Base-by-base conservation (phyloP, 2,329 filamentous ascomycete species). In the Bisporella sp. region DNA sequence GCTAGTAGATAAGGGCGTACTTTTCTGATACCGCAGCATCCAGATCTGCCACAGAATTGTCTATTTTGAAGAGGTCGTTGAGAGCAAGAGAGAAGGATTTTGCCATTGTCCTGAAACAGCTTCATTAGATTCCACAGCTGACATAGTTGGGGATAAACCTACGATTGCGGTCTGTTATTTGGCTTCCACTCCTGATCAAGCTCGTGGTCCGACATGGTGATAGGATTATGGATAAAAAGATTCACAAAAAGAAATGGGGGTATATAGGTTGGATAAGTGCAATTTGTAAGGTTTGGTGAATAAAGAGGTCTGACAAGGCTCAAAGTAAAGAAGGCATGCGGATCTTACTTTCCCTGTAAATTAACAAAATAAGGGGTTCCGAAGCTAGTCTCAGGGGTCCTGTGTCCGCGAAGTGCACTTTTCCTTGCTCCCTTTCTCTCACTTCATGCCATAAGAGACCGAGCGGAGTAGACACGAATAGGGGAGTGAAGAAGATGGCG, bases 41-140 rank as follows among this genome's bases (percentile, higher is more conserved):
- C 35, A 95, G 77, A 55, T 85, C 79, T 63, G 85, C 81, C 52
- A 93, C 69, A 59, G 84, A 85, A 68, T 83, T 85, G 60, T 93
- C 88, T 64, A 96, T 84, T 64, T 87, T 85, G 74, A 96, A 96
- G 60, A 95, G 85, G 66, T 89, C 85, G 74, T 92, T 87, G 54
- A 96, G 76, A 67, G 92, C 88, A 42, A 82, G 76, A 53, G 89
- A 92, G 71, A 96, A 96, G 65, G 86, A 89, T 61, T 82, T 85
- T 48, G 90, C 91, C 69, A 96, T 83, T 54, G 88, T 93, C 57
- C 91, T 96, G 69, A 44, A 31, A 48, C 21, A 21, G 21, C 21
- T 33, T 39, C 32, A 53, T 58, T 46, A 54, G 49, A 45, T 53
- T 52, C 31, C n/a, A 40, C 13, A 29, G 11, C 9, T 11, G 45